Percentiles rank a stretch among this genome's conserved stretches.
These are phyloP conservation scores for Ploettnerulaceae sp. DNA, from an alignment of 2,329 filamentous ascomycete species.

Conservation along the genomic window DNA sequence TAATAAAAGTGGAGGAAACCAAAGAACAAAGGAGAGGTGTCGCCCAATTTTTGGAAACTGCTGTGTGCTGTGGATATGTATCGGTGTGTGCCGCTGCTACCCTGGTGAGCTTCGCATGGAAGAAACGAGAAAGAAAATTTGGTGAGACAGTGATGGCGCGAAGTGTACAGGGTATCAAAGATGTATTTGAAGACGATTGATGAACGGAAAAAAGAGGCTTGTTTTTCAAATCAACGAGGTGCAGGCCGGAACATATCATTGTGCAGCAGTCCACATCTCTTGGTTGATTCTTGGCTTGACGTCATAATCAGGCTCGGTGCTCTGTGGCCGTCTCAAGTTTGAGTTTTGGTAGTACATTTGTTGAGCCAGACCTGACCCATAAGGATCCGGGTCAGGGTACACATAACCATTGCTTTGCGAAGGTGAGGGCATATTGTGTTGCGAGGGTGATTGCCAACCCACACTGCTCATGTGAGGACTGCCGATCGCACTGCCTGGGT, in stretches of 20 bases:
- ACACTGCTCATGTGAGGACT: conserved; percentile 74
- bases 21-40: conserved; percentile 11
- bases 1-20: conserved; percentile 4
- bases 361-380: conserved; percentile 52
- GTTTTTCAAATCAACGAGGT: not conserved
- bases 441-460: conserved; percentile 83
- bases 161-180: conserved; percentile 32
- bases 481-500: conserved; percentile 65
- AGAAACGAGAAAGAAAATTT: conserved; percentile 13
- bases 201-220: conserved; percentile 12
- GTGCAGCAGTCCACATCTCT: conserved; percentile 49
- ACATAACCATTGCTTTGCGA: conserved; percentile 59
- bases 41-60: conserved; percentile 17
- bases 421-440: conserved; percentile 58
- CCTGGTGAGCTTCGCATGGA: conserved; percentile 9
- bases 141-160: conserved; percentile 8
- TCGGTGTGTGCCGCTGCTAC: conserved; percentile 21
- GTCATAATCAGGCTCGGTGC: conserved; percentile 68
- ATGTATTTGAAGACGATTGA: conserved; percentile 12
- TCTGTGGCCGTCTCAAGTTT: conserved; percentile 66
- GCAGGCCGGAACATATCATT: conserved; percentile 33
- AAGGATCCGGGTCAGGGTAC: conserved; percentile 79
- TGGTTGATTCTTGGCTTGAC: conserved; percentile 50
- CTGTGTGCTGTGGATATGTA: conserved; percentile 15
- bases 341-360: conserved; percentile 71